phyloP scores from a whole-genome alignment of 768 basidiomycete genomes.

The Phaeolepiota aurea region DNA sequence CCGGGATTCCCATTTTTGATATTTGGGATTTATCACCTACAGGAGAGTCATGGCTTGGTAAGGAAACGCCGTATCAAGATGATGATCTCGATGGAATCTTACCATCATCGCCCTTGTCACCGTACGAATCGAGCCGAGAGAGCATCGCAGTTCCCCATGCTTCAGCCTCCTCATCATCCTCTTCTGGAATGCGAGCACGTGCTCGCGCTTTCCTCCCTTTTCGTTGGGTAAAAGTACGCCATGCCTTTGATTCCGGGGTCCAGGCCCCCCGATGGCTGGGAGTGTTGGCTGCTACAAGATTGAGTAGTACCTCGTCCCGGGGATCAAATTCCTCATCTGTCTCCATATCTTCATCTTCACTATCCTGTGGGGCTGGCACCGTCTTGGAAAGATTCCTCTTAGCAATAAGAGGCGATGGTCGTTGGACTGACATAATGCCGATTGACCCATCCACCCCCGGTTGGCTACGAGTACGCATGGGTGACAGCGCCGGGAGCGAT shows the following conservation, averaged over 20 bases:
- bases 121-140: background rate
- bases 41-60: too few relatives aligned
- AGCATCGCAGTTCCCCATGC: background rate
- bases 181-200: constrained; percentile 16
- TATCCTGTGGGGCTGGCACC: constrained; percentile 3
- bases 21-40: too few relatives aligned
- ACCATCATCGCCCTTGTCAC: background rate
- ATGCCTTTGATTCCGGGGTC: constrained; percentile 55
- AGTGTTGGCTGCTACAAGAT: constrained; percentile 58
- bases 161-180: constrained; percentile 21
- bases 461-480: constrained; percentile 35
- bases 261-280: constrained; percentile 70
- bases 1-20: constrained; percentile 24
- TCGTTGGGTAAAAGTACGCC: constrained; percentile 49
- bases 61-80: too few relatives aligned
- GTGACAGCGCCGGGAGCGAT: constrained; percentile 64
- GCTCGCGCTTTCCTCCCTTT: constrained; percentile 15
- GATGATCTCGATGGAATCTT: background rate
- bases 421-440: constrained; percentile 22
- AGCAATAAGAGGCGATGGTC: constrained; percentile 8
- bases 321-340: constrained; percentile 2
- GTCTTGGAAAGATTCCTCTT: constrained; percentile 5
- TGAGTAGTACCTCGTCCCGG: constrained; percentile 42
- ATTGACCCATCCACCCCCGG: constrained; percentile 30
- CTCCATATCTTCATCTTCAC: background rate